A percentile compares a stretch with the other conserved stretches of the same genome.
phyloP scores from a whole-genome alignment of 2,329 filamentous ascomycete genomes.

The Colletotrichum lini region DNA sequence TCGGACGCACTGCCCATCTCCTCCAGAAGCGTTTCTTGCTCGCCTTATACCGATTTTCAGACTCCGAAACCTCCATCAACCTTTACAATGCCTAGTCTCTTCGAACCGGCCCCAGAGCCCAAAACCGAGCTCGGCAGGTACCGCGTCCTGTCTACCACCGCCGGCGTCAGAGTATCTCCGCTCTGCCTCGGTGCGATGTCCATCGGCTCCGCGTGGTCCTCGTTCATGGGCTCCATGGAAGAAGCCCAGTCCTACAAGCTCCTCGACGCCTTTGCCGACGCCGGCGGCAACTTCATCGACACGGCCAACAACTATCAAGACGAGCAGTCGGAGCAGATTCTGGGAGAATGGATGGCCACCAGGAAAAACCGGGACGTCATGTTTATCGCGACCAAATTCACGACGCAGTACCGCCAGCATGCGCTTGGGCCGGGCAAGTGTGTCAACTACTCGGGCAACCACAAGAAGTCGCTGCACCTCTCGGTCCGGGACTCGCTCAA shows the following conservation, averaged over 20 bases:
- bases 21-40: background rate
- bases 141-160: constrained; percentile 65
- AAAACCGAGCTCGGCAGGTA: constrained; percentile 67
- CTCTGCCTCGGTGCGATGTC: constrained; percentile 69
- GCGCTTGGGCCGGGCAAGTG: constrained; percentile 53
- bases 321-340: constrained; percentile 69
- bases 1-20: background rate
- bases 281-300: constrained; percentile 79
- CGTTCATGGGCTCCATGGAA: constrained; percentile 65
- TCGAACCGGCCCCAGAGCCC: constrained; percentile 53
- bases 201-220: constrained; percentile 62
- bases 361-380: constrained; percentile 67
- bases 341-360: constrained; percentile 70
- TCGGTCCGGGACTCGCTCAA: constrained; percentile 59
- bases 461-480: constrained; percentile 57
- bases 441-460: constrained; percentile 61
- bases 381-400: constrained; percentile 71
- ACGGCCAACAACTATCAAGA: constrained; percentile 72
- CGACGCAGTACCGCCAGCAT: constrained; percentile 60
- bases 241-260: constrained; percentile 70
- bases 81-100: constrained; percentile 30
- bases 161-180: constrained; percentile 66
- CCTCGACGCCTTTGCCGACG: constrained; percentile 68
- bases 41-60: background rate
- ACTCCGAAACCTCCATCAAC: background rate